These are phyloP conservation scores for Vicia villosa DNA, from an alignment of 306 rosid genomes.

Conservation along the genomic window DNA sequence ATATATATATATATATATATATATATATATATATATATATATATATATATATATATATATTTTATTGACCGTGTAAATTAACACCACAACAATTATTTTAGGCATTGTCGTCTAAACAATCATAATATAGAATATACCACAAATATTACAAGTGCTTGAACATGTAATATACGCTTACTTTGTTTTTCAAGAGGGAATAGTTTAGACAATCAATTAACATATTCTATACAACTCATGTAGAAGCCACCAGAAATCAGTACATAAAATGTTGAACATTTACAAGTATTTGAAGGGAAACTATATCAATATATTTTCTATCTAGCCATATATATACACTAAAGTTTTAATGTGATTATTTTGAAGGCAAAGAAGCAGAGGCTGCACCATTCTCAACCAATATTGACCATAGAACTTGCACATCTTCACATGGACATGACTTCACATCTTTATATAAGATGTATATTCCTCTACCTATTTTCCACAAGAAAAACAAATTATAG, in stretches of 20 bases:
- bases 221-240: not conserved
- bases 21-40: too few species aligned
- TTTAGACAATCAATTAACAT: not conserved
- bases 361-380: slow-evolving; percentile 40
- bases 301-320: too few species aligned
- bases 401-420: slow-evolving; percentile 81
- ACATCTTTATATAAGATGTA: slow-evolving; percentile 75
- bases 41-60: too few species aligned
- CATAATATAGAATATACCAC: too few species aligned
- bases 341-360: slow-evolving; percentile 21
- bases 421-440: slow-evolving; percentile 73
- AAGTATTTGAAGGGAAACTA: slow-evolving; percentile 18
- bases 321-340: too few species aligned
- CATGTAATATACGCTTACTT: too few species aligned
- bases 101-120: too few species aligned
- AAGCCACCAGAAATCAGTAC: not conserved
- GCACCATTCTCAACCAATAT: slow-evolving; percentile 60
- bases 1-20: too few species aligned
- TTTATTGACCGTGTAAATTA: too few species aligned
- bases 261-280: slow-evolving; percentile 1
- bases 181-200: too few species aligned
- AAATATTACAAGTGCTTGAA: too few species aligned
- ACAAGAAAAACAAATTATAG: not conserved
- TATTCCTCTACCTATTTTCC: slow-evolving; percentile 57
- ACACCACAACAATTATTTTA: too few species aligned